phyloP scores from a whole-genome alignment of 177 flowering plant species.

The Tripterygium wilfordii region DNA sequence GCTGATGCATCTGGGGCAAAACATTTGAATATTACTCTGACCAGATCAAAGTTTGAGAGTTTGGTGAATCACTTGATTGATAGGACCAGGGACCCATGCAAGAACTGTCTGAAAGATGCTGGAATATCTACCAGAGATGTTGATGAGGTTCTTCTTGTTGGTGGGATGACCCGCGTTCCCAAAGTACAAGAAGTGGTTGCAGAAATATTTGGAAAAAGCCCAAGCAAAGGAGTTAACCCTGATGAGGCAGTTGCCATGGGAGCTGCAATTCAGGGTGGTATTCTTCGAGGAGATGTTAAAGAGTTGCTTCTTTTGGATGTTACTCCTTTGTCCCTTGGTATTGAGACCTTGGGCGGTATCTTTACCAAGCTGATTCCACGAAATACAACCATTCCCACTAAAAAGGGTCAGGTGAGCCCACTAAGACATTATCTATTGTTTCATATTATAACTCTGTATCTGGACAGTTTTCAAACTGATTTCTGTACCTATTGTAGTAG shows the following conservation, averaged over 20 bases:
- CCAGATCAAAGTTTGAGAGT: constrained; percentile 2
- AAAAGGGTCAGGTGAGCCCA: constrained; percentile 79
- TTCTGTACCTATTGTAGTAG: not conserved
- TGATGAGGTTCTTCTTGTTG: constrained; percentile 83
- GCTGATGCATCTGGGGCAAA: constrained; percentile 1
- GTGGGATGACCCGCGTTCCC: constrained; percentile 85
- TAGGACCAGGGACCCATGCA: constrained; percentile 28
- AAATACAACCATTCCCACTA: constrained; percentile 83
- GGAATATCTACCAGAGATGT: constrained; percentile 51
- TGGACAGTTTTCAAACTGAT: no score
- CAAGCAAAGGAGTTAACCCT: constrained; percentile 86
- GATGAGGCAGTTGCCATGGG: constrained; percentile 93
- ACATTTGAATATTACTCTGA: not conserved
- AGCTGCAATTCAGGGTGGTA: constrained; percentile 87
- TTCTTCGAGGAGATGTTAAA: constrained; percentile 82
- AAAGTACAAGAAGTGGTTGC: constrained; percentile 68
- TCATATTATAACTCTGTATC: no score
- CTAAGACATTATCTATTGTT: no score
- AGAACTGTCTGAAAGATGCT: constrained; percentile 76
- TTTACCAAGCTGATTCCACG: constrained; percentile 70
- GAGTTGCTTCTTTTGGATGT: constrained; percentile 83
- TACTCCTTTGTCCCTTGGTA: constrained; percentile 82
- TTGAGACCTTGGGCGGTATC: constrained; percentile 80
- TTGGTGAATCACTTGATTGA: not conserved
- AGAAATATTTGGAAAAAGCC: constrained; percentile 70